phyloP scores from a whole-genome alignment of 2,329 filamentous ascomycete species.

The Ceratocystis smalleyi region DNA sequence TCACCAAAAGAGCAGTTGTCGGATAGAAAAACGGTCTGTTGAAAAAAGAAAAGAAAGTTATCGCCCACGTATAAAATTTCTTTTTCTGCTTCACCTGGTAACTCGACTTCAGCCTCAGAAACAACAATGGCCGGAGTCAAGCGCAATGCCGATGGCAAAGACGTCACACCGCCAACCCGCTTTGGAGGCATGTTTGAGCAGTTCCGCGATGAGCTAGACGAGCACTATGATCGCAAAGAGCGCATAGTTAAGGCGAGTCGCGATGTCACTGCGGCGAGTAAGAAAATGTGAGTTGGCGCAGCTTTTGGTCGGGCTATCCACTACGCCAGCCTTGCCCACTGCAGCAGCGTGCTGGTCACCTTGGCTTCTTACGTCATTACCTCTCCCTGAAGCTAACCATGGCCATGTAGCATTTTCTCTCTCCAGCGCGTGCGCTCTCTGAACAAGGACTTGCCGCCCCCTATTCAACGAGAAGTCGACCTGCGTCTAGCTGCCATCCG shows the following conservation, averaged over 20 bases:
- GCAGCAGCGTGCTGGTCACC: not conserved
- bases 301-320: not conserved
- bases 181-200: conserved; percentile 66
- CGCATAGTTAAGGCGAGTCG: conserved; percentile 78
- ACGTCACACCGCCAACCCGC: conserved; percentile 19
- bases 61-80: not conserved
- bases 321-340: not conserved
- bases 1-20: not conserved
- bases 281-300: conserved; percentile 61
- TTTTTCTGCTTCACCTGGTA: not conserved
- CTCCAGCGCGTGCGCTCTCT: conserved; percentile 42
- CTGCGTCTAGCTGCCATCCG: conserved; percentile 56
- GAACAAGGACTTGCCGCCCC: conserved; percentile 46
- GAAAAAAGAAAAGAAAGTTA: not conserved
- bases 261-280: conserved; percentile 85
- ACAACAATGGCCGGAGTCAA: conserved; percentile 28
- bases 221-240: conserved; percentile 86
- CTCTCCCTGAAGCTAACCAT: not conserved
- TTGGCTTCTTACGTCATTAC: not conserved
- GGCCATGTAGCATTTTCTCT: conserved; percentile 25
- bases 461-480: conserved; percentile 55
- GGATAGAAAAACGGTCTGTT: not conserved
- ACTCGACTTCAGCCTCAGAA: no score
- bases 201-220: conserved; percentile 78
- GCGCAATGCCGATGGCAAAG: conserved; percentile 38